Conservation (phyloP, 352 stramenopile genomes). For the Thraustochytrium striatum region DNA sequence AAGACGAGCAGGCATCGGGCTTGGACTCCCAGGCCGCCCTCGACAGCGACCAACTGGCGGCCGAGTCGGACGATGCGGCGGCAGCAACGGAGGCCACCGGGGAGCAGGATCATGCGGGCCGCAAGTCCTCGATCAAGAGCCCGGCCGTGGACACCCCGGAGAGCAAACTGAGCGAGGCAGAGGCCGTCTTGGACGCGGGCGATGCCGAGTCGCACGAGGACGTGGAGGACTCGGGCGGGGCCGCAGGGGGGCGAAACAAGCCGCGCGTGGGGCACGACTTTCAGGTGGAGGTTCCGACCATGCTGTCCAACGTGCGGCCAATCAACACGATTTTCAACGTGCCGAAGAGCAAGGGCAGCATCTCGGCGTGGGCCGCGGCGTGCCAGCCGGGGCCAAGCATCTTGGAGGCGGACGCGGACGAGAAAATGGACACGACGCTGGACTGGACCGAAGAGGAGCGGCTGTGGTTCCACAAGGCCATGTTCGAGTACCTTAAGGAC, state of each 20-base stretch:
- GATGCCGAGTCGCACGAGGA: not conserved
- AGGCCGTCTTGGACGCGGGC: not conserved
- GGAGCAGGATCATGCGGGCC: not conserved
- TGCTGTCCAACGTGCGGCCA: slow-evolving; percentile 5
- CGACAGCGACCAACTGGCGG: not conserved
- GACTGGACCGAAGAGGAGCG: slow-evolving; percentile 19
- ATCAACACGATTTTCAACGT: not conserved
- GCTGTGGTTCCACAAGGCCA: slow-evolving; percentile 29
- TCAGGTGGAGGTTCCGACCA: slow-evolving; percentile 32
- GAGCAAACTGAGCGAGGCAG: not conserved
- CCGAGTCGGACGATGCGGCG: not conserved
- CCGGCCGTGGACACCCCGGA: not conserved
- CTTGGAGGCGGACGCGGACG: slow-evolving; percentile 10
- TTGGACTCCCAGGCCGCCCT: not conserved
- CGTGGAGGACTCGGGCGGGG: not conserved
- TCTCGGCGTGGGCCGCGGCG: slow-evolving; percentile 18
- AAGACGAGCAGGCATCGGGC: not conserved
- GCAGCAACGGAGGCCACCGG: not conserved
- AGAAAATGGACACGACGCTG: slow-evolving; percentile 7
- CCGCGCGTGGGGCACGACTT: slow-evolving; percentile 26
- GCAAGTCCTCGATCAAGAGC: not conserved
- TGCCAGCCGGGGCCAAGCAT: not conserved
- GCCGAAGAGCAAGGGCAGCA: slow-evolving; percentile 30
- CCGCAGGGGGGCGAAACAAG: not conserved
- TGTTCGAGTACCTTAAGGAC: slow-evolving; percentile 41